Conservation (phyloP, 257 asterid genomes). For the Nicotiana benthamiana region DNA sequence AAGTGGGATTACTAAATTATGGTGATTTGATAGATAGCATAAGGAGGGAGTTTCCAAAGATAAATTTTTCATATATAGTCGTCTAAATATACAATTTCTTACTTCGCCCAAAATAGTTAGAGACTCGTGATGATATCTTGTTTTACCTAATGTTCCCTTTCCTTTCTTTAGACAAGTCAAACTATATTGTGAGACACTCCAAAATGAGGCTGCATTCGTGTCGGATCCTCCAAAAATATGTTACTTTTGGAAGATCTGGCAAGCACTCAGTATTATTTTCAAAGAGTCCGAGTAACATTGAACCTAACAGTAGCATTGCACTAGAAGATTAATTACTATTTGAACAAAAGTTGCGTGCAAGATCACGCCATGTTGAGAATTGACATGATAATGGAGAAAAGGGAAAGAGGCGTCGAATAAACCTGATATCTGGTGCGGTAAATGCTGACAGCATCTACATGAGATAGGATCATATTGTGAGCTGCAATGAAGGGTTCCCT, state of each 20-base stretch:
- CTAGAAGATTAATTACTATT: neutral
- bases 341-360: neutral
- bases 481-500: constrained; percentile 54
- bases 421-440: constrained; percentile 52
- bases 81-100: neutral
- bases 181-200: too few species aligned
- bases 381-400: neutral
- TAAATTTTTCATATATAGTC: neutral
- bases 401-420: neutral
- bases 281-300: too few species aligned
- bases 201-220: too few species aligned
- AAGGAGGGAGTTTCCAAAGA: neutral
- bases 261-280: too few species aligned
- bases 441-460: constrained; percentile 39
- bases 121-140: too few species aligned
- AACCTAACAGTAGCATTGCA: neutral
- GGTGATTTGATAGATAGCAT: neutral
- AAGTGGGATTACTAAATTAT: neutral
- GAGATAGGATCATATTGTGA: constrained; percentile 55
- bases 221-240: too few species aligned
- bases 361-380: neutral
- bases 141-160: neutral
- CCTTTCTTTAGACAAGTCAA: neutral
- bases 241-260: too few species aligned
- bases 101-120: too few species aligned